Evolutionary conservation across 352 stramenopile genomes (phyloP), one percentile per base, ranked within the genome.

Genomic region (Phytophthora pistaciae): DNA sequence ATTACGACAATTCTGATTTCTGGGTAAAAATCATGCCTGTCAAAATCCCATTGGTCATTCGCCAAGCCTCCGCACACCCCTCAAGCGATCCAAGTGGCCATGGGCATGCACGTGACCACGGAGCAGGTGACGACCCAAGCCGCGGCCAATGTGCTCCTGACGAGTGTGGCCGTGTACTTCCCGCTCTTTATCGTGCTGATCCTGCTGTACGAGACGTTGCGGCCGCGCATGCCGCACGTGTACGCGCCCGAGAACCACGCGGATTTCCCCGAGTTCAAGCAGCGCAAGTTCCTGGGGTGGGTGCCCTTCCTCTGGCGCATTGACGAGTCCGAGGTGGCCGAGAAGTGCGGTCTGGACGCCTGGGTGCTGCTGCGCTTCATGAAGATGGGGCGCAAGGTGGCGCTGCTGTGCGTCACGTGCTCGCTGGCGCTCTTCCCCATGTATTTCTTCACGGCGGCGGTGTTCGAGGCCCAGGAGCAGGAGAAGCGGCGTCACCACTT

Each of bases 361-460:
- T 91, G 83, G 80, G 82, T 94, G 61, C 84, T 94, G 58, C 62
- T 94, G 64, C 87, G 85, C 55, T 95, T 95, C 59, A 75, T 93
- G 42, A 82, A 84, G 27, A 79, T 95, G 48, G 79, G 83, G 9
- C 82, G 90, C 40, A 91, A 92, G 44, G 80, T 94, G 53, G 83
- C 86, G 23, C 66, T 82, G 25, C 64, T 95, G 60, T 81, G 70
- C 16, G 49, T 92, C 50, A 31, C 81, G 54, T 83, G 72, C 18
- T 91, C 86, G 5, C 44, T 92, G n/a, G 75, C 75, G 20, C 85
- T 93, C 58, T 92, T 93, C 58, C 84, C 88, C 36, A 80, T 95
- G 62, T 93, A 91, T 70, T 78, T 72, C 62, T 81, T 79, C 63
- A 85, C 72, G 13, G 75, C 78, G 11, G 79, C 77, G n/a, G 70